Conservation (phyloP, 2,329 filamentous ascomycete genomes). For the Tympanopsis confertula region DNA sequence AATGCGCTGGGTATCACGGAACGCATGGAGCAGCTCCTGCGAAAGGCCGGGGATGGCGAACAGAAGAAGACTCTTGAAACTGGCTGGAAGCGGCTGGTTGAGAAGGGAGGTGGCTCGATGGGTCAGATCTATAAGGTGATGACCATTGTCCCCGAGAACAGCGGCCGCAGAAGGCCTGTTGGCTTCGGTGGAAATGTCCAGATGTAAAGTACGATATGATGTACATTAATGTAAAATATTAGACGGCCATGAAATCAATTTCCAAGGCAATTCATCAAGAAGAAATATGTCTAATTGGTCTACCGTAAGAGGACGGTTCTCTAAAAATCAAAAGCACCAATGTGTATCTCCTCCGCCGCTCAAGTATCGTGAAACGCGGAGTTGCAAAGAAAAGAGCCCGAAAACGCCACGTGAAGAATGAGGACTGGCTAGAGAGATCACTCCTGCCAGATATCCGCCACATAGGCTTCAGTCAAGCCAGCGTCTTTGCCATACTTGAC, state of each 20-base stretch:
- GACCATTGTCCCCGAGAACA: constrained; percentile 76
- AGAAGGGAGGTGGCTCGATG: constrained; percentile 75
- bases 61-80: constrained; percentile 52
- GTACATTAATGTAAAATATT: too few species aligned
- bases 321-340: too few species aligned
- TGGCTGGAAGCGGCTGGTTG: constrained; percentile 74
- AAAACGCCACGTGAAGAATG: too few species aligned
- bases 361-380: too few species aligned
- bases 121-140: constrained; percentile 88
- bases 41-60: constrained; percentile 27
- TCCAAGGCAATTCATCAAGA: too few species aligned
- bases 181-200: constrained; percentile 73
- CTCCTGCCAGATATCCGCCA: constrained; percentile 72
- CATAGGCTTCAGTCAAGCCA: constrained; percentile 71
- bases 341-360: too few species aligned
- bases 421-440: too few species aligned
- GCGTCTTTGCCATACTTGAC: constrained; percentile 69
- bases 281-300: too few species aligned
- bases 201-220: too few species aligned
- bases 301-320: too few species aligned
- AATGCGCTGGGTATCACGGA: constrained; percentile 72
- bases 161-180: constrained; percentile 64
- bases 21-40: constrained; percentile 57
- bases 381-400: too few species aligned
- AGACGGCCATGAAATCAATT: too few species aligned